These are phyloP conservation scores for Monosporascus sp. DNA, from an alignment of 2,329 filamentous ascomycete genomes.

Conservation along the genomic window DNA sequence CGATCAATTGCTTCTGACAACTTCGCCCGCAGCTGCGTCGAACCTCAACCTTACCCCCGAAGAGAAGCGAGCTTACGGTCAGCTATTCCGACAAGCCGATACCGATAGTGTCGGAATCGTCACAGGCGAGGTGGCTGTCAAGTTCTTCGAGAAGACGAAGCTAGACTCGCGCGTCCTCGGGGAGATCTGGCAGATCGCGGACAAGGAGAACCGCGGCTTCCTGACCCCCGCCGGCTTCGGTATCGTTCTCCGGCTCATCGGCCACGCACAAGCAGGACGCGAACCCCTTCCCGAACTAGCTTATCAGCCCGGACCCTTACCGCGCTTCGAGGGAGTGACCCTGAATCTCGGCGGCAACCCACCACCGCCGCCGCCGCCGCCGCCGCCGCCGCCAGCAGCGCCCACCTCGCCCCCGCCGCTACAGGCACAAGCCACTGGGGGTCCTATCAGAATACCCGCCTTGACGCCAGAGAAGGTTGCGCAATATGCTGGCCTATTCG, in stretches of 20 bases:
- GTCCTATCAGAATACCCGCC: slow-evolving; percentile 79
- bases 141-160: slow-evolving; percentile 96
- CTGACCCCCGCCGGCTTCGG: slow-evolving; percentile 91
- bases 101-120: slow-evolving; percentile 88
- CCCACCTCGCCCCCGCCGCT: slow-evolving; percentile 42
- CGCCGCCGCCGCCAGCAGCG: slow-evolving; percentile 34
- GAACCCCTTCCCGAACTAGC: slow-evolving; percentile 78
- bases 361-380: slow-evolving; percentile 40
- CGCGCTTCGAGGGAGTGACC: slow-evolving; percentile 79
- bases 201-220: slow-evolving; percentile 92
- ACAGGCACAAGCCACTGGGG: slow-evolving; percentile 56
- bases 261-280: slow-evolving; percentile 85
- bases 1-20: slow-evolving; percentile 12
- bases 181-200: slow-evolving; percentile 99
- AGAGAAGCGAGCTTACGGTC: slow-evolving; percentile 89
- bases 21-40: slow-evolving; percentile 42
- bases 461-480: slow-evolving; percentile 82
- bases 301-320: slow-evolving; percentile 79
- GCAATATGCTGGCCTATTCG: slow-evolving; percentile 86
- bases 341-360: slow-evolving; percentile 38
- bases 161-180: slow-evolving; percentile 81
- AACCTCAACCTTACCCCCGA: slow-evolving; percentile 83
- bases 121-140: slow-evolving; percentile 91
- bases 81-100: slow-evolving; percentile 90
- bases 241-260: slow-evolving; percentile 87